A percentile compares a stretch with the other conserved stretches of the same genome.
phyloP scores from a whole-genome alignment of 1,284 basidiomycete genomes.

The Gyrodon tennesseensis region DNA sequence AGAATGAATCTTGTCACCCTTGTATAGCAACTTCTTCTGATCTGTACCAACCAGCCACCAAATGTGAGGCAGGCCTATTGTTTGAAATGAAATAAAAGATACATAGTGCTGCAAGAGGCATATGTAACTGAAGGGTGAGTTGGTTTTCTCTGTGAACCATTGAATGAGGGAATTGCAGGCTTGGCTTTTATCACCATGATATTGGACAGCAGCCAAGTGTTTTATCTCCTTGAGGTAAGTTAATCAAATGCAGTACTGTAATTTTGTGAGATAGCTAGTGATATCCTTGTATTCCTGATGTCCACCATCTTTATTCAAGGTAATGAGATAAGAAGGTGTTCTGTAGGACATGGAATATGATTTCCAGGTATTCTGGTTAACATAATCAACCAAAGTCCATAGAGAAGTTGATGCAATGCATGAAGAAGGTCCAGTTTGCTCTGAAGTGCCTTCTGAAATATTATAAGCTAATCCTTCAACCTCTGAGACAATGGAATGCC shows the following conservation, averaged over 20 bases:
- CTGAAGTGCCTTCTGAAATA: not conserved
- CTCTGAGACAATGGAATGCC: not conserved
- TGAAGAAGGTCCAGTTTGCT: not conserved
- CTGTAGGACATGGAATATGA: constrained; percentile 6
- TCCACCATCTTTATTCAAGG: constrained; percentile 4
- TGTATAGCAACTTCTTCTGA: not conserved
- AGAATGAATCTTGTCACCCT: not conserved
- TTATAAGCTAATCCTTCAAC: not conserved
- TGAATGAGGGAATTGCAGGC: not conserved
- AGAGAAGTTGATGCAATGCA: not conserved
- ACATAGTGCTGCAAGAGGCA: not conserved
- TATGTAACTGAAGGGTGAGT: not conserved
- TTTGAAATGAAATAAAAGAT: not conserved
- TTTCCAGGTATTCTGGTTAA: not conserved
- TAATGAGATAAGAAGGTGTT: not conserved
- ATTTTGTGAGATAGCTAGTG: constrained; percentile 4
- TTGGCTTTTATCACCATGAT: not conserved
- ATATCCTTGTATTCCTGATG: constrained; percentile 4
- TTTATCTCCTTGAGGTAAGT: constrained; percentile 1
- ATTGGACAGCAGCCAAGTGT: not conserved
- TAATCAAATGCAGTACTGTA: constrained; percentile 2
- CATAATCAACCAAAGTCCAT: not conserved
- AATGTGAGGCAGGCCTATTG: not conserved
- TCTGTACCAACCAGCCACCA: not conserved
- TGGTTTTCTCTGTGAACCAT: not conserved